phyloP scores from a whole-genome alignment of 768 basidiomycete genomes.

The Neoboletus brunneissimus region DNA sequence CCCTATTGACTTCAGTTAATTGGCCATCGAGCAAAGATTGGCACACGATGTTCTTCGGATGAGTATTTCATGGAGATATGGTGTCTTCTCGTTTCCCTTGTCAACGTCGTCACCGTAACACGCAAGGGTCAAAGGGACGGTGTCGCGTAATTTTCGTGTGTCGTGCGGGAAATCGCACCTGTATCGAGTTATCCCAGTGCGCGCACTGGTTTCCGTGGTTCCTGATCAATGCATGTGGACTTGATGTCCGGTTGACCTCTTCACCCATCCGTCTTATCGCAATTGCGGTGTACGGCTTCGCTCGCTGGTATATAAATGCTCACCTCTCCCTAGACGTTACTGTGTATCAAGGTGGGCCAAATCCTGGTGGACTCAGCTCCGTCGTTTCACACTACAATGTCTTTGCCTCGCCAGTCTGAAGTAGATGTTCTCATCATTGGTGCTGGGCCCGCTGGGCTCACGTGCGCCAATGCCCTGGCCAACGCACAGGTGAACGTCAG shows the following conservation, averaged over 20 bases:
- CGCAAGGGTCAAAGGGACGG: neutral
- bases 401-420: constrained; percentile 21
- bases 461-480: constrained; percentile 42
- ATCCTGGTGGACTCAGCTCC: neutral
- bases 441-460: constrained; percentile 42
- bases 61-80: no score
- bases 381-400: constrained; percentile 7
- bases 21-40: neutral
- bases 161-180: constrained; percentile 3
- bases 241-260: neutral
- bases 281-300: neutral
- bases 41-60: neutral
- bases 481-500: constrained; percentile 36
- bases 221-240: neutral
- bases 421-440: constrained; percentile 43
- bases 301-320: constrained; percentile 2
- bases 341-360: constrained; percentile 1
- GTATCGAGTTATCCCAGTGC: neutral
- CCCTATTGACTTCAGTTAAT: neutral
- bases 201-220: neutral
- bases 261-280: neutral
- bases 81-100: neutral
- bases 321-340: neutral
- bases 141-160: neutral
- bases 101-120: neutral